These are phyloP conservation scores for carrot (Daucus carota) DNA, from an alignment of 129 eudicot species.

Conservation along the genomic window DH1_v3.0 NC_030386.2:37683501-37684000, in stretches of 20 bases:
- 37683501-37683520: conserved; percentile 46
- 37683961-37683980: conserved; percentile 11
- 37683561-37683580: conserved; percentile 60
- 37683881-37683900: neutral
- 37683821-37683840: neutral
- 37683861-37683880: conserved; percentile 13
- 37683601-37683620: conserved; percentile 58
- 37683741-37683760: no score
- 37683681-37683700: neutral
- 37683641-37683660: conserved; percentile 65
- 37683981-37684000: neutral
- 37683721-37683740: no score
- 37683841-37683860: neutral
- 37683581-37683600: conserved; percentile 54
- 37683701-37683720: no score
- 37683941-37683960: conserved; percentile 12
- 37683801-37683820: conserved; percentile 1
- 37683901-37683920: neutral
- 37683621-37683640: conserved; percentile 66
- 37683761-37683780: neutral
- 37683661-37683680: conserved; percentile 1
- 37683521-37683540: conserved; percentile 75
- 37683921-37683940: neutral
- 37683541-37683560: conserved; percentile 86
- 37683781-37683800: neutral